Base-by-base conservation (phyloP, 2,329 filamentous ascomycete genomes). In the Capronia americana region DNA sequence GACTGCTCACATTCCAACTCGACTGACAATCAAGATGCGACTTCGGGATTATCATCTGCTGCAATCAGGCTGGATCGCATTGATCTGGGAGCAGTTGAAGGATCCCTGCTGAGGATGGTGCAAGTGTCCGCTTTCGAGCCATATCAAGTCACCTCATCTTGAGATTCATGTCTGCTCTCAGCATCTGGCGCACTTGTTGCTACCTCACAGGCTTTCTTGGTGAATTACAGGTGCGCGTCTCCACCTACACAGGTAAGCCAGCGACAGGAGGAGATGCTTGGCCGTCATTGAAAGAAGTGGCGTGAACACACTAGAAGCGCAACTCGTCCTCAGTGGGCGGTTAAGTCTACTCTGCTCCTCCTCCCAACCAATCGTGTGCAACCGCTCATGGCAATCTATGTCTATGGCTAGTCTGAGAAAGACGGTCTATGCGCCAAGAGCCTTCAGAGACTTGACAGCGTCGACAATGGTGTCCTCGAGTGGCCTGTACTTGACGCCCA, bases 381-480 rank as follows among this genome's bases (percentile, higher is more conserved):
- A 44, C 17, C 6, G 14, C 38, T n/a, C 38, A 44, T 44, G 38
- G 4, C 38, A 44, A 44, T 44, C 38, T 44, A 44, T 44, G 17
- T 44, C 38, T n/a, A n/a, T 44, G 6, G 17, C 17, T 44, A 44
- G 5, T 44, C 38, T 3, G 17, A 44, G 38, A 44, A 14, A 41
- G 12, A 41, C 17, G 11, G 14, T 20, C 17, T 44, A 51, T 8
- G 82, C 79, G 0, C 83, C 83, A 41, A 84, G 81, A 32, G 77
- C 78, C 75, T 90, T 83, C 73, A 92, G 75, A 32, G 85, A 88
- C 77, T 86, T 86, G 20, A 79, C 74, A 7, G 78, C 77, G 46
- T 80, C 79, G 32, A 72, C 72, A 54, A 80, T 70, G 1, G 77
- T 75, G 46, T 79, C 70, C 64, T 79, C 77, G 53, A 80, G 65